Conservation (phyloP, 1,284 basidiomycete genomes). For the Sutorius eximius region DNA sequence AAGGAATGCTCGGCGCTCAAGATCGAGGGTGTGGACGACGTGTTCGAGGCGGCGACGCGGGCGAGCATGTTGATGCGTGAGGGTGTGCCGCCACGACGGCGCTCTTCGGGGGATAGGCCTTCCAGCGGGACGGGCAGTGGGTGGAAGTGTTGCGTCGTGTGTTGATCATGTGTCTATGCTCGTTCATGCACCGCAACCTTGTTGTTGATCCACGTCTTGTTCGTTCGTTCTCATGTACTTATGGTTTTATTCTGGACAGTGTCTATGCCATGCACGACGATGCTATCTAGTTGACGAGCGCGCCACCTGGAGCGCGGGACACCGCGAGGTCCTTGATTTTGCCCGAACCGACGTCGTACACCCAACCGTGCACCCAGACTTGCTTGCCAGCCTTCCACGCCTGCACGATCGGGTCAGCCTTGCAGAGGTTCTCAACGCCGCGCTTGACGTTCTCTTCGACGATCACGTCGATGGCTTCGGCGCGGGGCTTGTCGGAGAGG, state of each 20-base stretch:
- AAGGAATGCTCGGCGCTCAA: constrained; percentile 91
- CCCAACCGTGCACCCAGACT: constrained; percentile 83
- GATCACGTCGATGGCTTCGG: constrained; percentile 54
- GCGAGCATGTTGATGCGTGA: constrained; percentile 94
- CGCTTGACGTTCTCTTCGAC: constrained; percentile 76
- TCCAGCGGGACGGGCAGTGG: constrained; percentile 44
- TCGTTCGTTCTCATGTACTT: constrained; percentile 1
- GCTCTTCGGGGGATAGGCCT: not conserved
- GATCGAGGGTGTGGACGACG: constrained; percentile 92
- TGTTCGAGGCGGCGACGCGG: constrained; percentile 92
- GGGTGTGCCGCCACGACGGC: constrained; percentile 47
- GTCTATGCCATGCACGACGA: constrained; percentile 14
- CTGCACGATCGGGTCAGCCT: constrained; percentile 58
- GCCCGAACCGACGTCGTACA: constrained; percentile 76
- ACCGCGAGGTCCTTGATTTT: constrained; percentile 69
- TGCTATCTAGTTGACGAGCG: too few relatives aligned
- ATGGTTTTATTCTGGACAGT: constrained; percentile 17
- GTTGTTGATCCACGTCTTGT: not conserved
- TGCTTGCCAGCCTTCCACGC: constrained; percentile 73
- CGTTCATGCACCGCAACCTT: constrained; percentile 15
- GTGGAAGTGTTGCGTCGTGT: constrained; percentile 62
- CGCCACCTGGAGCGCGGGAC: constrained; percentile 29
- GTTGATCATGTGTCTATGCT: constrained; percentile 32
- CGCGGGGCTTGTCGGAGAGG: constrained; percentile 39
- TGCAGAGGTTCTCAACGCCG: constrained; percentile 74